Evolutionary conservation across 1,284 basidiomycete species (phyloP), one percentile per base, ranked within the genome.

Genomic region (Leccinum pseudoinsigne): DNA sequence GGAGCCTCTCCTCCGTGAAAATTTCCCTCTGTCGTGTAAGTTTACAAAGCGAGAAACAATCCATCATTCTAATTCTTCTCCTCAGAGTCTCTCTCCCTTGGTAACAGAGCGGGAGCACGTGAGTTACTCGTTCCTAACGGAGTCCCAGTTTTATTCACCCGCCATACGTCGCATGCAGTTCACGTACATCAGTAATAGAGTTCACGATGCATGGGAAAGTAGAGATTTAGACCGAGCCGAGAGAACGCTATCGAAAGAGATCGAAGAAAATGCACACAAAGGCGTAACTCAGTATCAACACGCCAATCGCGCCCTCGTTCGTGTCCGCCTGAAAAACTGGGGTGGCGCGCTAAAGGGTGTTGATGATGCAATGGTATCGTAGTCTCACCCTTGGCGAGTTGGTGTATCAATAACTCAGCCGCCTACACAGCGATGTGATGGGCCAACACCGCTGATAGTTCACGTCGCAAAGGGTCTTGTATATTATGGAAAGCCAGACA

Each of bases 41-140:
- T 9, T 11, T 4, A 11, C 18, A 26, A 5, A 31, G 9, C 9
- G 28, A 9, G 28, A 31, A 31, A 9, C 9, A 31, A 31, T 31
- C 2, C 31, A 31, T 4, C 9, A 1, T 31, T 31, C 31, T 31
- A 31, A 31, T 31, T 31, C 31, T 23, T 23, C 1, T 26, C 21
- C n/a, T 59, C 26, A 65, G 64, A 31, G 16, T n/a, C 47, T 65
- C 36, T 21, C 21, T 50, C 63, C 50, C 21, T 58, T 14, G 16
- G 21, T 34, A 42, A 21, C 18, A 47, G 12, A 42, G 16, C 50
- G n/a, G n/a, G 58, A 59, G 9, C 62, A 63, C 3, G 63, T 65
- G 42, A 34, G 65, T 64, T 23, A 16, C 36, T 12, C 11, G 9
- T 4, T 51, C 5, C n/a, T 12, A 14, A 1, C 5, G 28, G 9